These are phyloP conservation scores for Speleostelium caveatum DNA, from an alignment of 78 protist species.

Conservation along the genomic window DNA sequence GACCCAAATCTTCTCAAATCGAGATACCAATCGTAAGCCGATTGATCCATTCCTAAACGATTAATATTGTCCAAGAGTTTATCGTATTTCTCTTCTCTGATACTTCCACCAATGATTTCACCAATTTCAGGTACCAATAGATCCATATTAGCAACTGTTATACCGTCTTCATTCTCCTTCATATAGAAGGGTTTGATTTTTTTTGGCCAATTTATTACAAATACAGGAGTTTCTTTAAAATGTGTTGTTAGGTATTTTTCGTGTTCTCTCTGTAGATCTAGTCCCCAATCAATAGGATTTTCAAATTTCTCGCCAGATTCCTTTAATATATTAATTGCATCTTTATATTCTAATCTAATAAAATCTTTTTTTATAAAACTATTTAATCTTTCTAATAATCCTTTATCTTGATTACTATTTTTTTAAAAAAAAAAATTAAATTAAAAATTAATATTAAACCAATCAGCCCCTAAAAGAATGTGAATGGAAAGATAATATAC, in stretches of 20 bases:
- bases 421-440: background rate
- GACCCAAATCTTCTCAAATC: constrained; percentile 90
- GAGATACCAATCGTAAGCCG: constrained; percentile 75
- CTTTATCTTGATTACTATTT: constrained; percentile 13
- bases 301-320: background rate
- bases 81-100: constrained; percentile 88
- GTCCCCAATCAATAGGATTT: constrained; percentile 71
- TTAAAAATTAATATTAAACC: background rate
- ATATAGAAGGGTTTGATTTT: constrained; percentile 91
- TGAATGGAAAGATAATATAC: background rate
- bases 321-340: constrained; percentile 83
- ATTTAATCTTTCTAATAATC: constrained; percentile 36
- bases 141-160: constrained; percentile 87
- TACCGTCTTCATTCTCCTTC: constrained; percentile 74
- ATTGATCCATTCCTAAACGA: constrained; percentile 20
- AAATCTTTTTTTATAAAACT: constrained; percentile 19
- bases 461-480: too few species aligned
- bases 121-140: constrained; percentile 92
- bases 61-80: constrained; percentile 11
- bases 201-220: constrained; percentile 83
- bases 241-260: constrained; percentile 80
- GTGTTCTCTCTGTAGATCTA: constrained; percentile 89
- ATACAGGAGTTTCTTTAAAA: constrained; percentile 71
- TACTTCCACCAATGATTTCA: constrained; percentile 94
- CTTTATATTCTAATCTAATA: constrained; percentile 80